Evolutionary conservation across 495 filamentous ascomycete species (phyloP).

Genomic region (Rusavskia elegans): DNA sequence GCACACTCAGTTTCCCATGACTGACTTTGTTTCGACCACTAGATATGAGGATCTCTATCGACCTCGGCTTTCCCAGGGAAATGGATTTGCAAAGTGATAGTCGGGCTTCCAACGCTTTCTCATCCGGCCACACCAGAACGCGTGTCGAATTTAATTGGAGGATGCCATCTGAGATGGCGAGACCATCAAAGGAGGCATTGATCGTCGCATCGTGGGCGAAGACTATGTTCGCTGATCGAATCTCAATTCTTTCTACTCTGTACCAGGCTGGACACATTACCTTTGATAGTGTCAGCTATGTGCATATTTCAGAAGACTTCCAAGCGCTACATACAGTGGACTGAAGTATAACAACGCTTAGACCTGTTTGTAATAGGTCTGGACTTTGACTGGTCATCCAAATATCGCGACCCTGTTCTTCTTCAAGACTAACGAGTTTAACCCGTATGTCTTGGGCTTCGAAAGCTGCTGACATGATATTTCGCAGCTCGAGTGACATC

Average conservation of each 20-base stretch:
- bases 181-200: not conserved
- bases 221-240: conserved; percentile 51
- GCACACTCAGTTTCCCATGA: conserved; percentile 52
- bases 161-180: not conserved
- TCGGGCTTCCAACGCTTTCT: conserved; percentile 3
- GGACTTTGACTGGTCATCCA: conserved; percentile 38
- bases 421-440: conserved; percentile 33
- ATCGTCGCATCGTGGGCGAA: conserved; percentile 27
- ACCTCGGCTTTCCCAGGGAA: conserved; percentile 60
- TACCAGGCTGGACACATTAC: conserved; percentile 59
- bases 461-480: conserved; percentile 56
- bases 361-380: conserved; percentile 35
- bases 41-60: conserved; percentile 54
- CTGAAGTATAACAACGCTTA: conserved; percentile 23
- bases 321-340: conserved; percentile 28
- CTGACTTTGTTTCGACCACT: conserved; percentile 66
- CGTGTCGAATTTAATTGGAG: not conserved
- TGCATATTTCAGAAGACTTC: no score
- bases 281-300: conserved; percentile 14
- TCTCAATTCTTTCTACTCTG: conserved; percentile 52
- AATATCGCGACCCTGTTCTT: conserved; percentile 41
- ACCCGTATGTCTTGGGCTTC: conserved; percentile 49
- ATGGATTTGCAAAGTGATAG: conserved; percentile 35
- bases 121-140: conserved; percentile 8
- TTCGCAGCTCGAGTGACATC: conserved; percentile 50